phyloP scores from a whole-genome alignment of 2,329 filamentous ascomycete species.

The Lasiodiplodia sp. region DNA sequence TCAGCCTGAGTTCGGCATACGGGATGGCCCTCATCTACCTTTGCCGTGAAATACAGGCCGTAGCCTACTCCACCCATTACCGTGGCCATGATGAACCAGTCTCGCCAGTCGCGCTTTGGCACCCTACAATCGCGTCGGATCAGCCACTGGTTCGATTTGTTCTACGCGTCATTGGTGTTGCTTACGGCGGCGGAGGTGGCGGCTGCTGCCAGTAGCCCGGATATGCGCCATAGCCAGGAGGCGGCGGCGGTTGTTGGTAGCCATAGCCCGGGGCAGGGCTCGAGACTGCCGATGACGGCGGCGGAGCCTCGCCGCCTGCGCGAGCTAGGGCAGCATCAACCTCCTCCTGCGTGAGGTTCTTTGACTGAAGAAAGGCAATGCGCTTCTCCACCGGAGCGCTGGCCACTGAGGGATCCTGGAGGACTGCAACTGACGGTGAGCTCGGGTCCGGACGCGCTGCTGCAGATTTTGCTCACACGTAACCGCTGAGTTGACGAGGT shows the following conservation, averaged over 20 bases:
- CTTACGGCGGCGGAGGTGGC: conserved; percentile 62
- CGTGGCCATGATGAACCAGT: conserved; percentile 99
- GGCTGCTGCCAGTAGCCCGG: conserved; percentile 62
- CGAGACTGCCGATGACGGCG: conserved; percentile 51
- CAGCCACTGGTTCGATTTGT: neutral
- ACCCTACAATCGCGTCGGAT: conserved; percentile 42
- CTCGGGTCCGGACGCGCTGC: neutral
- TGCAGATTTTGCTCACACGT: conserved; percentile 54
- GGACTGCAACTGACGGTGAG: conserved; percentile 64
- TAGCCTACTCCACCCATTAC: conserved; percentile 90
- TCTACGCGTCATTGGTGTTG: neutral
- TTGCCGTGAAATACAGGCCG: conserved; percentile 85
- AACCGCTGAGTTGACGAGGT: conserved; percentile 81
- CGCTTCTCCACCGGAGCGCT: conserved; percentile 91
- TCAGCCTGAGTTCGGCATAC: conserved; percentile 27
- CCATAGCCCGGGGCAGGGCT: conserved; percentile 50
- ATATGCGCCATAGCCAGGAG: conserved; percentile 57
- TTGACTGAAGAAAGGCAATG: conserved; percentile 90
- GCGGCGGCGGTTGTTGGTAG: conserved; percentile 55
- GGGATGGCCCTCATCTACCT: conserved; percentile 59
- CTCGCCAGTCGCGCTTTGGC: conserved; percentile 90
- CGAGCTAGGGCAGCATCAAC: conserved; percentile 84
- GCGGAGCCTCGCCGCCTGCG: conserved; percentile 64
- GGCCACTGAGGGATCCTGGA: conserved; percentile 92
- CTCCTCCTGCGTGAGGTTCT: conserved; percentile 97